Conservation (phyloP, 257 asterid genomes). For the Mentha longifolia region DNA sequence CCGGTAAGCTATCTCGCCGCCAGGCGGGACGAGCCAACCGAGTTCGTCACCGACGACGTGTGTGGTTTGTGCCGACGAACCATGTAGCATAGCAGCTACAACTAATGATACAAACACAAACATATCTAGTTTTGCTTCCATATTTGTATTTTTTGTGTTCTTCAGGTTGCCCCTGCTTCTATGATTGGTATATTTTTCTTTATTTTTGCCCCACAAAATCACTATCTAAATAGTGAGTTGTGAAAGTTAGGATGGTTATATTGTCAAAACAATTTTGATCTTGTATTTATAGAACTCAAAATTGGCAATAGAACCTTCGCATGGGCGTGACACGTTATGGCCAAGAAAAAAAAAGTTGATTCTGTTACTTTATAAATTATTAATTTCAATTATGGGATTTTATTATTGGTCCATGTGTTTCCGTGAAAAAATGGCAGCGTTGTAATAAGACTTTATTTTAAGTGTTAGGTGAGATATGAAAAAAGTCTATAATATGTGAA, state of each 20-base stretch:
- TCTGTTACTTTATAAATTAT: background rate
- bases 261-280: background rate
- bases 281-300: conserved; percentile 35
- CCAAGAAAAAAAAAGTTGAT: background rate
- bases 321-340: background rate
- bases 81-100: conserved; percentile 41
- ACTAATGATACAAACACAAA: conserved; percentile 37
- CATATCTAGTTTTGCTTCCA: conserved; percentile 47
- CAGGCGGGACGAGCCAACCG: conserved; percentile 73
- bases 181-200: background rate
- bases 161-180: conserved; percentile 46
- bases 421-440: conserved; percentile 28
- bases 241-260: conserved; percentile 19
- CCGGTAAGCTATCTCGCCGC: conserved; percentile 52
- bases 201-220: background rate
- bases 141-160: conserved; percentile 45
- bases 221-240: background rate
- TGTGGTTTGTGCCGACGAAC: conserved; percentile 62
- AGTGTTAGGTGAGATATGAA: background rate
- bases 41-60: conserved; percentile 65
- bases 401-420: background rate
- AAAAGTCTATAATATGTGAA: background rate
- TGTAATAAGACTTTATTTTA: conserved; percentile 23
- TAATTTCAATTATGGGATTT: background rate
- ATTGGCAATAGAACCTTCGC: conserved; percentile 21